Base-by-base conservation (phyloP, 2,329 filamentous ascomycete species). In the Calonectria hawksworthii region DNA sequence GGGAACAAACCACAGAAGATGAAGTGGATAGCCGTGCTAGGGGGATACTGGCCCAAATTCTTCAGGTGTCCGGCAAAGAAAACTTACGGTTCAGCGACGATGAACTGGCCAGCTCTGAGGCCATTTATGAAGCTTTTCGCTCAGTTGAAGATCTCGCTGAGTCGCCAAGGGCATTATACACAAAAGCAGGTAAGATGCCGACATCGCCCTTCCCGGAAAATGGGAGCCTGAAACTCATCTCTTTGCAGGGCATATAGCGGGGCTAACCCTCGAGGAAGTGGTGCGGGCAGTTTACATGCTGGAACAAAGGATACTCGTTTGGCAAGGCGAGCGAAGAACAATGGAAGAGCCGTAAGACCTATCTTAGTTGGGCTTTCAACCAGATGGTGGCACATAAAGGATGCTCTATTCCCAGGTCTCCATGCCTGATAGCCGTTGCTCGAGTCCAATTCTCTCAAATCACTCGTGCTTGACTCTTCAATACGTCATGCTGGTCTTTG, bases 281-380 rank as follows among this genome's bases (percentile, higher is more conserved):
- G 80, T 85, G 3, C 79, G 82, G 32, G 84, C 85, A 32, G 83
- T 87, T 10, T 86, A 86, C 74, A 85, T 83, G 82, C 74, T 86
- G 38, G 86, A 87, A 68, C 81, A 82, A 23, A 79, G 79, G 13
- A 81, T 87, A n/a, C 71, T 83, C 1, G 68, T 72, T 26, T 86
- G 84, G 85, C 85, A 86, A 64, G 79, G 51, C n/a, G 44, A 73
- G 30, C 64, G 34, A 21, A 74, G 52, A 13, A 52, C 21, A 16
- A 51, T 44, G 38, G 67, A 44, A 47, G 56, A 69, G 38, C 36
- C 28, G 18, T 23, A 64, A 7, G 8, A 7, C 10, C 41, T 50
- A 38, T 16, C 23, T 16, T 16, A 59, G 13, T 64, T 26, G 30
- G 7, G 23, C 18, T 6, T 47, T 13, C 21, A 47, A 13, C 2